Percentiles rank a stretch among this genome's conserved stretches.
These are phyloP conservation scores for Thalia dealbata DNA, from an alignment of 176 grass and related monocot genomes.

Conservation along the genomic window DNA sequence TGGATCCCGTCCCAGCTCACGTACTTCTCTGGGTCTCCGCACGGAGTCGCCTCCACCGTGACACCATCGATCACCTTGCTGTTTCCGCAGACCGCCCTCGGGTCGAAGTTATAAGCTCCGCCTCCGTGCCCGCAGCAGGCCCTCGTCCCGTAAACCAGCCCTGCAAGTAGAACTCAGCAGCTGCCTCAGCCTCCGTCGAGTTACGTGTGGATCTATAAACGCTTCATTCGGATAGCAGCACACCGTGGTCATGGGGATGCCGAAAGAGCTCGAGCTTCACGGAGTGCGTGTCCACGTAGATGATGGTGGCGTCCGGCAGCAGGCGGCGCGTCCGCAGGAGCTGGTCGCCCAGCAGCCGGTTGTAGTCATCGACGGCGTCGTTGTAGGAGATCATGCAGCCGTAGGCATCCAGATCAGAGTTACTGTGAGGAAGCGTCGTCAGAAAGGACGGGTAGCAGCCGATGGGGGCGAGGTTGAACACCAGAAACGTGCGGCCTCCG, in stretches of 20 bases:
- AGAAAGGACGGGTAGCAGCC: constrained; percentile 73
- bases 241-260: constrained; percentile 40
- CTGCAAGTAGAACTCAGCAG: constrained; percentile 27
- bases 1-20: constrained; percentile 85
- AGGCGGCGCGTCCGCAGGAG: constrained; percentile 22
- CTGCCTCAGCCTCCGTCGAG: no score
- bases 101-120: constrained; percentile 46
- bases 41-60: constrained; percentile 26
- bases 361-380: constrained; percentile 42
- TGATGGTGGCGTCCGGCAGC: constrained; percentile 24
- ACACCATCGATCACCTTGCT: constrained; percentile 41
- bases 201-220: no score
- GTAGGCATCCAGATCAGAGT: constrained; percentile 30
- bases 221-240: no score
- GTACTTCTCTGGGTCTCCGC: constrained; percentile 42
- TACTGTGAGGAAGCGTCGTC: constrained; percentile 20
- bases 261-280: constrained; percentile 44
- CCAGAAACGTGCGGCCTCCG: constrained; percentile 44
- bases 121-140: constrained; percentile 55
- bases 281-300: constrained; percentile 37
- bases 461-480: constrained; percentile 53
- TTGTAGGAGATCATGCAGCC: constrained; percentile 56
- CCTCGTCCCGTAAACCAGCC: constrained; percentile 39
- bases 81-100: constrained; percentile 35
- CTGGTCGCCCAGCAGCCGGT: constrained; percentile 32